phyloP scores from a whole-genome alignment of 768 basidiomycete genomes.

The Rhodocollybia butyracea region DNA sequence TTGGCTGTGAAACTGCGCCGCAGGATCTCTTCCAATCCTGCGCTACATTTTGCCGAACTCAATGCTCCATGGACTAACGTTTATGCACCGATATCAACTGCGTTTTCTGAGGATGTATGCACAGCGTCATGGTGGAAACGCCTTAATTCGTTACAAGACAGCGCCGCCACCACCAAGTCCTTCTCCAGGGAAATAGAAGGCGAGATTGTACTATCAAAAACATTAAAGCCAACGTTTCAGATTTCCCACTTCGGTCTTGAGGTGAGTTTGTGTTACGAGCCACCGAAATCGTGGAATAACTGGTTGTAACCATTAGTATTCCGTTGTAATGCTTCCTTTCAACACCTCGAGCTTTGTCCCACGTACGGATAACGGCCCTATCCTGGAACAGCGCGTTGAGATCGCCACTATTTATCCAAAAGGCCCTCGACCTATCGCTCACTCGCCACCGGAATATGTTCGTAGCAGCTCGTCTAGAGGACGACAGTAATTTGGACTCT shows the following conservation, averaged over 20 bases:
- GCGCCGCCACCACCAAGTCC: too few species aligned
- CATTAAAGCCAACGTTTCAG: constrained; percentile 32
- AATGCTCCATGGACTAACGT: not conserved
- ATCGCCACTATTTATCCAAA: constrained; percentile 6
- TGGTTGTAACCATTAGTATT: constrained; percentile 26
- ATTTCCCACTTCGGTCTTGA: constrained; percentile 37
- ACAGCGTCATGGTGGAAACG: constrained; percentile 32
- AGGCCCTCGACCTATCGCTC: constrained; percentile 6
- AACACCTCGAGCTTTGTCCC: constrained; percentile 23
- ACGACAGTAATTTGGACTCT: too few species aligned
- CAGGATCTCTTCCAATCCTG: constrained; percentile 7
- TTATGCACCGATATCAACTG: constrained; percentile 16
- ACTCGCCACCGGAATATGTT: constrained; percentile 10
- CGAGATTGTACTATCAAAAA: constrained; percentile 32
- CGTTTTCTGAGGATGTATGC: constrained; percentile 25
- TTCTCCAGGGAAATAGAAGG: constrained; percentile 25
- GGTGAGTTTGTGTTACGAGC: constrained; percentile 18
- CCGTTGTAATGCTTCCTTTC: constrained; percentile 35
- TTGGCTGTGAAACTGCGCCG: constrained; percentile 28
- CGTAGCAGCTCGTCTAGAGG: not conserved
- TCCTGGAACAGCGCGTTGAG: constrained; percentile 7
- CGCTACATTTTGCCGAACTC: not conserved
- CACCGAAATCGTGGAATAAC: not conserved
- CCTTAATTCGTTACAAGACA: too few species aligned
- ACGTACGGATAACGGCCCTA: not conserved